phyloP scores from a whole-genome alignment of 2,329 filamentous ascomycete species.

The Pseudocercospora fijiensis region DNA sequence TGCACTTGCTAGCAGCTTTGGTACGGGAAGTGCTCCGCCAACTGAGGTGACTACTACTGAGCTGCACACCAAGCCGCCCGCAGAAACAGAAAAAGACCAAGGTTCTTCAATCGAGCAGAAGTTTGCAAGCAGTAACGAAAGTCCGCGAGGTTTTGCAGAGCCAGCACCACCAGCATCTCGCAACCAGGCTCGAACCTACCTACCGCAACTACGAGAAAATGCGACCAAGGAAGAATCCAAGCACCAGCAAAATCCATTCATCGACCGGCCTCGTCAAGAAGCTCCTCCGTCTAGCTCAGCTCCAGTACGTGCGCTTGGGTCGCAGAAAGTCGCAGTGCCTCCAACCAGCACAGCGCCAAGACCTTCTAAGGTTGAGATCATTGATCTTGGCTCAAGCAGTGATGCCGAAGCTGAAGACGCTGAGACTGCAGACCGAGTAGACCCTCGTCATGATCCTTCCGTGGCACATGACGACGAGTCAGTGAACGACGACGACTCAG shows the following conservation, averaged over 20 bases:
- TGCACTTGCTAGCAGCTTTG: neutral
- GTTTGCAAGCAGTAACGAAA: neutral
- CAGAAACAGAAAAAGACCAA: neutral
- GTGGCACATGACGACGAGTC: neutral
- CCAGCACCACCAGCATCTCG: neutral
- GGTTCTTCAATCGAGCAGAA: neutral
- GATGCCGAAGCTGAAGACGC: neutral
- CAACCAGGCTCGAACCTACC: neutral
- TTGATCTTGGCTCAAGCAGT: conserved; percentile 32
- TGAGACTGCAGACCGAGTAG: conserved; percentile 1
- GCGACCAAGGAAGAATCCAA: neutral
- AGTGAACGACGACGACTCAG: neutral
- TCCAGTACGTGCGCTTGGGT: conserved; percentile 2
- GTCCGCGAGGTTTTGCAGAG: neutral
- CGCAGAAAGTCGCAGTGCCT: conserved; percentile 2
- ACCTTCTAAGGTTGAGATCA: conserved; percentile 20
- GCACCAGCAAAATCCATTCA: neutral
- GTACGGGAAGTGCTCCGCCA: neutral
- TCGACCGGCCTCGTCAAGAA: neutral
- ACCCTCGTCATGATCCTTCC: neutral
- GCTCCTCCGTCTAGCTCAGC: conserved; percentile 7
- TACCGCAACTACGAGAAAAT: neutral
- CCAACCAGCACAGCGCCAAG: conserved; percentile 15
- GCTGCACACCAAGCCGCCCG: neutral
- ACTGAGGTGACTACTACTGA: neutral